Evolutionary conservation across 106 monocot species (phyloP).

Genomic region (Acorus calamus): DNA sequence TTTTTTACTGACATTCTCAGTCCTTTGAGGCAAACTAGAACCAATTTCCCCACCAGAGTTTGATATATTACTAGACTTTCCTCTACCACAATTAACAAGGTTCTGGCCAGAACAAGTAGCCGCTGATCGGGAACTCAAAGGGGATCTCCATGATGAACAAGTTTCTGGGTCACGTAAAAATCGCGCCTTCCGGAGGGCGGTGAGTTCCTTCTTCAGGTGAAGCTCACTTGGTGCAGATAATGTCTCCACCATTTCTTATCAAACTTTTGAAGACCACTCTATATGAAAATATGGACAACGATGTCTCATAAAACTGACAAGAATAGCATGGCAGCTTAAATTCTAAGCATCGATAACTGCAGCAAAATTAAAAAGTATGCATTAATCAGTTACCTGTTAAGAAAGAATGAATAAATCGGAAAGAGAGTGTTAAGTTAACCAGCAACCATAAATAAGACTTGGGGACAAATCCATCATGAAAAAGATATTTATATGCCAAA

Average conservation of each 20-base stretch:
- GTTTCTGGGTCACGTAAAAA: slow-evolving; percentile 85
- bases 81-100: slow-evolving; percentile 16
- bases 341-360: neutral
- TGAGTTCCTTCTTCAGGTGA: slow-evolving; percentile 91
- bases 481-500: no score
- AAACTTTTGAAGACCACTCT: neutral
- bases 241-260: slow-evolving; percentile 48
- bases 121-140: slow-evolving; percentile 58
- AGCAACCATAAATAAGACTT: no score
- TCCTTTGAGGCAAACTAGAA: slow-evolving; percentile 12
- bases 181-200: slow-evolving; percentile 54
- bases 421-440: no score
- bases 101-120: slow-evolving; percentile 20
- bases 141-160: slow-evolving; percentile 83
- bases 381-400: no score
- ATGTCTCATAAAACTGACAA: neutral
- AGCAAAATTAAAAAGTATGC: no score
- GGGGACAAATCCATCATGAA: no score
- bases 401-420: no score
- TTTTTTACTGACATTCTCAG: slow-evolving; percentile 33
- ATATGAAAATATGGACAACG: neutral
- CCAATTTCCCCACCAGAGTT: slow-evolving; percentile 1
- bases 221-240: slow-evolving; percentile 74
- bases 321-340: neutral
- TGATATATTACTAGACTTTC: slow-evolving; percentile 10